phyloP scores from a whole-genome alignment of 73 alveolate species.

The Paramecium biaurelia region DNA sequence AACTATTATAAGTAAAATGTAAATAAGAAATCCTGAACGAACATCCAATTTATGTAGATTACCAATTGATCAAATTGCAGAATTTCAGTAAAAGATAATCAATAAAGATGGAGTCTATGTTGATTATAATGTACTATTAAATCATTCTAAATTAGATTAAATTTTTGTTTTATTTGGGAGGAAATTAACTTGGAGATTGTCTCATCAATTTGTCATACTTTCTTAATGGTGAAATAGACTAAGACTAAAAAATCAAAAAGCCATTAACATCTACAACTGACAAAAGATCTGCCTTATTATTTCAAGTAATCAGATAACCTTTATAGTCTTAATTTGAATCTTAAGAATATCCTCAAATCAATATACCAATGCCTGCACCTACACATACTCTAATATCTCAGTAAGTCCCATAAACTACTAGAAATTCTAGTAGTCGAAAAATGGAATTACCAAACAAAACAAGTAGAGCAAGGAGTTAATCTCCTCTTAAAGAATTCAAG shows the following conservation, averaged over 20 bases:
- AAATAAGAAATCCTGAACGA: constrained; percentile 17
- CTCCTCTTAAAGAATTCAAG: constrained; percentile 12
- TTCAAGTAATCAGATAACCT: neutral
- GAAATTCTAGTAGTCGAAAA: neutral
- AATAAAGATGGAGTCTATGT: constrained; percentile 16
- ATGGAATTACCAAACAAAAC: neutral
- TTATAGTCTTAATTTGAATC: neutral
- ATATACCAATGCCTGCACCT: neutral
- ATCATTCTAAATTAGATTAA: neutral
- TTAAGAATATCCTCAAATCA: neutral
- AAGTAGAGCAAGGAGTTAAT: constrained; percentile 19
- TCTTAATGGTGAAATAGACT: neutral
- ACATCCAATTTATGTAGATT: neutral
- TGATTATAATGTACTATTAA: neutral
- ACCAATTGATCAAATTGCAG: neutral
- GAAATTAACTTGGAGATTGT: neutral
- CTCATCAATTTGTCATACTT: neutral
- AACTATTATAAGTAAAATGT: neutral
- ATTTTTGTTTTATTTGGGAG: constrained; percentile 21
- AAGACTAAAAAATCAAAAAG: neutral
- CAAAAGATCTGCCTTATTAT: neutral
- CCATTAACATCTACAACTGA: constrained; percentile 40
- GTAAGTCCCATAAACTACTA: neutral
- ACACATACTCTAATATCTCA: neutral
- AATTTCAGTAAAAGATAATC: neutral